Conservation (phyloP, 805 yeast species). For the Wilhelminamyces savonicus region DNA sequence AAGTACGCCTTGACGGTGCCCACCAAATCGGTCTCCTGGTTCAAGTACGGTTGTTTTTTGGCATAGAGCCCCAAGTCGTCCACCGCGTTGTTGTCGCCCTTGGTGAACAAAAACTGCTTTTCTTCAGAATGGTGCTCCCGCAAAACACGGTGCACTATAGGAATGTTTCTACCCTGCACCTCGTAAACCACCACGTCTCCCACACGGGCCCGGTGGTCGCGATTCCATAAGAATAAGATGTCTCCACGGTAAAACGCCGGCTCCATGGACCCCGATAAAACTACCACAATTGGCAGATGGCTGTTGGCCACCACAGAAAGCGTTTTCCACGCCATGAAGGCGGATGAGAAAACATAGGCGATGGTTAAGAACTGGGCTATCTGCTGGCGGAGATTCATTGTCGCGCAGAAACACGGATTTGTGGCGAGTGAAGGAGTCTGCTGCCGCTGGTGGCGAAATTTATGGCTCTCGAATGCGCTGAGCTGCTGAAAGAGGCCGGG, state of each 20-base stretch:
- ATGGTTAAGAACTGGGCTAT: slow-evolving; percentile 63
- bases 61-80: slow-evolving; percentile 88
- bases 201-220: slow-evolving; percentile 58
- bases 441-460: not conserved
- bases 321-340: slow-evolving; percentile 88
- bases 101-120: slow-evolving; percentile 75
- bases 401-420: not conserved
- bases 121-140: slow-evolving; percentile 63
- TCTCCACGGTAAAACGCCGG: slow-evolving; percentile 99
- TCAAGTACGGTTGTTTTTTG: slow-evolving; percentile 65
- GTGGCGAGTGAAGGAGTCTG: not conserved
- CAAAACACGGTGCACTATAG: slow-evolving; percentile 94
- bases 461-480: not conserved
- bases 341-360: slow-evolving; percentile 77
- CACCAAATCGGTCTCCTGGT: slow-evolving; percentile 69
- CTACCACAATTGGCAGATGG: slow-evolving; percentile 92
- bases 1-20: slow-evolving; percentile 92
- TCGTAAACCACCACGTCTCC: slow-evolving; percentile 96
- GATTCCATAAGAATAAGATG: slow-evolving; percentile 84
- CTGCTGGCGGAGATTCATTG: slow-evolving; percentile 56
- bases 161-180: slow-evolving; percentile 69
- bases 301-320: slow-evolving; percentile 72
- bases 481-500: slow-evolving; percentile 2
- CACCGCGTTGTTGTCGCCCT: slow-evolving; percentile 93
- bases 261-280: slow-evolving; percentile 97